Percentiles rank a stretch among this genome's conserved stretches.
phyloP scores from a whole-genome alignment of 257 asterid genomes.

The Jasminum sambac region DNA sequence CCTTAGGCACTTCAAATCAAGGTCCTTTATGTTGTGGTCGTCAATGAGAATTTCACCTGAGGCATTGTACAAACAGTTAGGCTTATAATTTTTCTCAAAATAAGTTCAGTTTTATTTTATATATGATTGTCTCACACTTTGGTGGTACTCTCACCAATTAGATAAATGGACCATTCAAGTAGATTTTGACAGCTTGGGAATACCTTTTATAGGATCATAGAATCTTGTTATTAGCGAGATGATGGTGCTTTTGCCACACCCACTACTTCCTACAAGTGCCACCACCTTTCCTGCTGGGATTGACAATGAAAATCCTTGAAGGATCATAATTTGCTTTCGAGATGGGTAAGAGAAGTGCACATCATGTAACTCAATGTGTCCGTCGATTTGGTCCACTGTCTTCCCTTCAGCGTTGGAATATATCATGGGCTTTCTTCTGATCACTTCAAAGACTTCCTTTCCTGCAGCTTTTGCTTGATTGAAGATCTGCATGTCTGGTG shows the following conservation, averaged over 20 bases:
- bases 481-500: conserved; percentile 86
- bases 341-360: conserved; percentile 76
- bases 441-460: conserved; percentile 66
- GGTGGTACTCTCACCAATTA: background rate
- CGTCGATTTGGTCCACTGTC: conserved; percentile 43
- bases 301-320: conserved; percentile 72
- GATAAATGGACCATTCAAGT: conserved; percentile 7
- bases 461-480: conserved; percentile 93
- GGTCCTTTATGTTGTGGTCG: conserved; percentile 65
- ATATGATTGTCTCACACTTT: conserved; percentile 12
- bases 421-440: conserved; percentile 63
- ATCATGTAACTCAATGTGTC: conserved; percentile 54
- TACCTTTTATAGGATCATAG: conserved; percentile 73
- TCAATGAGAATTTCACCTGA: conserved; percentile 72
- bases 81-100: conserved; percentile 21
- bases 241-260: conserved; percentile 88
- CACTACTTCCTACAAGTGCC: conserved; percentile 75
- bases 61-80: conserved; percentile 25
- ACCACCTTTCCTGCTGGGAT: conserved; percentile 82
- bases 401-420: conserved; percentile 41
- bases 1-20: conserved; percentile 67
- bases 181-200: conserved; percentile 8
- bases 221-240: conserved; percentile 65
- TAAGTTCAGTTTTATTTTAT: background rate
- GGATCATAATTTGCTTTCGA: conserved; percentile 49